phyloP scores from a whole-genome alignment of 2,329 filamentous ascomycete genomes.

The Rutstroemia sp. region DNA sequence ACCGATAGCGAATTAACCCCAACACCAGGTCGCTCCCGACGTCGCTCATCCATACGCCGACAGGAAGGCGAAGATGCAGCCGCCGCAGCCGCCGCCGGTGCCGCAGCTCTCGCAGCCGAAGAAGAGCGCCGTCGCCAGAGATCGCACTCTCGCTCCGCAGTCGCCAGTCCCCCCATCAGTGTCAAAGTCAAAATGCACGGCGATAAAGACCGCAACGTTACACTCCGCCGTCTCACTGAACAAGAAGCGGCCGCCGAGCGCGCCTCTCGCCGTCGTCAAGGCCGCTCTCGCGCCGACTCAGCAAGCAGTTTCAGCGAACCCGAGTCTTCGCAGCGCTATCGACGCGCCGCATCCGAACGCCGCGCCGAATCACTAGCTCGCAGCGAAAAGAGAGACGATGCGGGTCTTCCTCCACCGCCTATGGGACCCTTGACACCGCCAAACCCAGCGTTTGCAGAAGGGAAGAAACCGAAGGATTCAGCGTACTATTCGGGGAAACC shows the following conservation, averaged over 20 bases:
- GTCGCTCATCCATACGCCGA: constrained; percentile 40
- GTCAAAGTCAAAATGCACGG: constrained; percentile 55
- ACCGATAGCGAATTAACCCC: constrained; percentile 13
- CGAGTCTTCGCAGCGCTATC: constrained; percentile 48
- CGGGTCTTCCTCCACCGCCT: constrained; percentile 14
- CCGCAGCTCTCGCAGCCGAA: constrained; percentile 40
- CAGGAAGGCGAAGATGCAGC: constrained; percentile 38
- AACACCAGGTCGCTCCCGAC: constrained; percentile 31
- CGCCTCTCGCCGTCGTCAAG: constrained; percentile 26
- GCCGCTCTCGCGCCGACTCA: constrained; percentile 41
- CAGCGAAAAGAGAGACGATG: constrained; percentile 30
- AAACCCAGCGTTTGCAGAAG: constrained; percentile 48
- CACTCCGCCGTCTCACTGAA: constrained; percentile 52
- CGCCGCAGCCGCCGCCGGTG: constrained; percentile 38
- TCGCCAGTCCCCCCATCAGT: constrained; percentile 43
- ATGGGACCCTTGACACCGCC: constrained; percentile 46
- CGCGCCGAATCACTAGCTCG: constrained; percentile 20
- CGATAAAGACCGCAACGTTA: constrained; percentile 53
- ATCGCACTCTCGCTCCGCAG: constrained; percentile 15
- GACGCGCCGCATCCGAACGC: constrained; percentile 30
- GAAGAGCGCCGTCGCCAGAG: constrained; percentile 33
- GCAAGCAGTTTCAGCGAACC: constrained; percentile 49
- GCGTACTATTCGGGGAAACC: constrained; percentile 52
- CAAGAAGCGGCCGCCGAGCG: constrained; percentile 44
- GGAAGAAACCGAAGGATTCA: constrained; percentile 48